Evolutionary conservation across 2,329 filamentous ascomycete genomes (phyloP), one percentile per base, ranked within the genome.

Genomic region (Lithohypha guttulata): DNA sequence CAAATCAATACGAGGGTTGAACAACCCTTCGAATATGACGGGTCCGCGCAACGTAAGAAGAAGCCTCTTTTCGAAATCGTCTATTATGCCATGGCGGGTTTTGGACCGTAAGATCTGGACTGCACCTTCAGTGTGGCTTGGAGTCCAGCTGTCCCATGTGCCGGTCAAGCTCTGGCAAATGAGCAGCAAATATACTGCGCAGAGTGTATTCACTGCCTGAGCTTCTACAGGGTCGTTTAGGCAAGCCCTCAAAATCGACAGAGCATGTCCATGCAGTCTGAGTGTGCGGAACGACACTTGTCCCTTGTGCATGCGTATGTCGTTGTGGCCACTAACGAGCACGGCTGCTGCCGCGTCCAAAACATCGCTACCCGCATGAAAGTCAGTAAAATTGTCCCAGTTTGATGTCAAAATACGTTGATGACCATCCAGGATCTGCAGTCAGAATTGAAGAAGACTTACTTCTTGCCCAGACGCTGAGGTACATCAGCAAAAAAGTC

Each of bases 21-120:
- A 54, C 9, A 62, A 36, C 1, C 53, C 56, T 42, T 63, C 59
- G 31, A 62, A 58, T 4, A 63, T 43, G 34, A 63, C 55, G n/a
- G 52, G 53, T 2, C 57, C 59, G 1, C 59, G 51, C 27, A 63
- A 29, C 1, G 59, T 54, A 8, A 59, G 42, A 2, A 61, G 48
- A 4, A 63, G 34, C 35, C 52, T 54, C 11, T 41, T 33, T 41
- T 62, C 60, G 41, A 63, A 62, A 0, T 50, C 44, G 42, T 62
- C 53, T 1, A 51, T 46, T 1, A 58, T 53, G 3, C 49, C 44
- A 33, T 49, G 55, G 22, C 51, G 47, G 27, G 49, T 53, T 27
- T 60, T 53, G 6, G 54, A 55, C 34, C 54, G 57, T 4, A 63
- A 43, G 11, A 63, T 57, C 17, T 40, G 44, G 13, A 44, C 45